Base-by-base conservation (phyloP, 163 green algal species). In the Scenedesmus sp. region DNA sequence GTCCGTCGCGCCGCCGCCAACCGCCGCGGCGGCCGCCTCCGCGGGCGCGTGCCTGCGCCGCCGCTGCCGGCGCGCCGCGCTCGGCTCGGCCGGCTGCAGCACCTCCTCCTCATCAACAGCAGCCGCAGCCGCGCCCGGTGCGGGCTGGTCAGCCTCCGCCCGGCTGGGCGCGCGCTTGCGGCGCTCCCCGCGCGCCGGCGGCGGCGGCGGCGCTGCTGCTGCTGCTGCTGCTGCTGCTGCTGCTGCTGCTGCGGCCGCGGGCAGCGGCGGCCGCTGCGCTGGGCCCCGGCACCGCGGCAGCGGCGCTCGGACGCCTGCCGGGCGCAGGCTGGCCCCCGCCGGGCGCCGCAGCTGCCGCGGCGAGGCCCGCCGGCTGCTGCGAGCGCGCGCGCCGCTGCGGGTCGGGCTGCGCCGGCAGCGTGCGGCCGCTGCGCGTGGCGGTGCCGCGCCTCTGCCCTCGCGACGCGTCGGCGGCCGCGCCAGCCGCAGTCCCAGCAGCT, bases 151-250 rank as follows among this genome's bases (percentile, higher is more conserved):
- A n/a, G n/a, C n/a, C n/a, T n/a, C n/a, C n/a, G n/a, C n/a, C n/a
- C n/a, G n/a, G n/a, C n/a, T n/a, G n/a, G n/a, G n/a, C n/a, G n/a
- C n/a, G n/a, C n/a, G n/a, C n/a, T n/a, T n/a, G n/a, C n/a, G n/a
- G n/a, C n/a, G n/a, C n/a, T n/a, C n/a, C n/a, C n/a, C n/a, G n/a
- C n/a, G n/a, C n/a, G n/a, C n/a, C n/a, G n/a, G n/a, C n/a, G n/a
- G n/a, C n/a, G n/a, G n/a, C n/a, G n/a, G n/a, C n/a, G n/a, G 4
- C 39, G 60, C 60, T 48, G 60, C 33, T 47, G 60, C 31, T 31
- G 31, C 33, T 53, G 60, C 60, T 33, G 60, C 60, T 2, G 60
- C 60, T 20, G 60, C 60, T 69, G 58, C 69, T 77, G 53, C 13
- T 58, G 7, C 69, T 66, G 62, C 62, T 69, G 31, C 31, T 22